A percentile compares a stretch with the other conserved stretches of the same genome.
Conservation (phyloP, 75 land plant genomes). For the Ceratopteris richardii region DNA sequence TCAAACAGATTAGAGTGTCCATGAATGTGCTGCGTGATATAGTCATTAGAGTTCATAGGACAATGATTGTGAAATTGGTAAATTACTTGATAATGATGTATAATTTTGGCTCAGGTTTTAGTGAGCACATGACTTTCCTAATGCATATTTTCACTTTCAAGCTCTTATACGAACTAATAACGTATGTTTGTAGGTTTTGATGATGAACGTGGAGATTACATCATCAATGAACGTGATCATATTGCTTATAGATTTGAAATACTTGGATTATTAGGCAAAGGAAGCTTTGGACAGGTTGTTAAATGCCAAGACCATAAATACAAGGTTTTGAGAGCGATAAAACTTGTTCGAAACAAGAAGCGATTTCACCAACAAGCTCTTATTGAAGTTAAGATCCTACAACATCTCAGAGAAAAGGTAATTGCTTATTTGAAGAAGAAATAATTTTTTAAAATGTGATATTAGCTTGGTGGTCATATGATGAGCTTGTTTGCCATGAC, state of each 20-base stretch:
- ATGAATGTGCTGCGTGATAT: too few relatives aligned
- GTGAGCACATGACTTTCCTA: too few relatives aligned
- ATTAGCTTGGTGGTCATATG: too few relatives aligned
- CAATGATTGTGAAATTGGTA: too few relatives aligned
- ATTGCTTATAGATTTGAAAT: constrained; percentile 29
- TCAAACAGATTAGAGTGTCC: too few relatives aligned
- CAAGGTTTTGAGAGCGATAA: constrained; percentile 29
- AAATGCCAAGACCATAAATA: constrained; percentile 33
- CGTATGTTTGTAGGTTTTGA: constrained; percentile 29
- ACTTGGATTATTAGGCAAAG: constrained; percentile 30
- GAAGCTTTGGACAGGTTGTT: constrained; percentile 35
- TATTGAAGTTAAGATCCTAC: constrained; percentile 32
- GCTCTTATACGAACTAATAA: too few relatives aligned
- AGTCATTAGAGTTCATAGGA: too few relatives aligned
- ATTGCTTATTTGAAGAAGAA: background rate
- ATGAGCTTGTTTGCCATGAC: too few relatives aligned
- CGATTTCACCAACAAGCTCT: constrained; percentile 34
- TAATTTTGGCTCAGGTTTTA: too few relatives aligned
- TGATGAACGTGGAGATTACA: constrained; percentile 34
- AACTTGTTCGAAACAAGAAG: constrained; percentile 32
- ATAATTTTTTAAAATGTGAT: too few relatives aligned
- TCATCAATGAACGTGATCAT: constrained; percentile 26
- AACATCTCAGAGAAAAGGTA: constrained; percentile 33
- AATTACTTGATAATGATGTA: too few relatives aligned
- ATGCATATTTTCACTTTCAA: too few relatives aligned